Base-by-base conservation (phyloP, 2,329 filamentous ascomycete species). In the Sordariomycetes sp. region DNA sequence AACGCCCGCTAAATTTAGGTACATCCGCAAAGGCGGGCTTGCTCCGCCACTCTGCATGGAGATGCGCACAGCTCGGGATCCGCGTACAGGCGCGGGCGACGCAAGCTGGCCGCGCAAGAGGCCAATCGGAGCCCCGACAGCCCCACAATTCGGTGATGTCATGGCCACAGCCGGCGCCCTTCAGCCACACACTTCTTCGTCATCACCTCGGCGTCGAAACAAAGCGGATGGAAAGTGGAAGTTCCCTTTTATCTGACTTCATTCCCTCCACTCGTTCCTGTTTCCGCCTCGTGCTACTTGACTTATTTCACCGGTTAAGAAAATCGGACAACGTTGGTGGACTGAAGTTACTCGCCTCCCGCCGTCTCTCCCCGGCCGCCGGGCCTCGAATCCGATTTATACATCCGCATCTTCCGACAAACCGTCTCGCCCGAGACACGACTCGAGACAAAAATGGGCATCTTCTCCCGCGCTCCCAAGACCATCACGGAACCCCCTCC, bases 1-100 rank as follows among this genome's bases (percentile, higher is more conserved):
- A n/a, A 22, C 43, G 20, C 43, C 43, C 43, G 18, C 43, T 48
- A 48, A 48, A 48, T 48, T n/a, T 48, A 48, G 43, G 10, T 48
- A 22, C 43, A 48, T 48, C n/a, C 16, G 20, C 43, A 22, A 48
- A 22, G 20, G 16, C 37, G 37, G 53, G 53, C 12, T 43, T 32
- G 53, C 53, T 55, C 53, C 53, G 53, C 53, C 53, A 55, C 53
- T 32, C 24, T 12, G 53, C 53, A 43, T 55, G 43, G 10, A n/a
- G 20, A 3, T 20, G 5, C 20, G 14, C 43, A n/a, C 14, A 10
- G 37, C 37, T 18, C 43, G n/a, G 43, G 16, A 8, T 10, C 43
- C 16, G 43, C 43, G n/a, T 48, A n/a, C 43, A 2, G 14, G 16
- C 20, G 16, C n/a, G 43, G 16, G 20, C 37, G 37, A 40, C 37